Base-by-base conservation (phyloP, 2,329 filamentous ascomycete species). In the Periconia sp. region DNA sequence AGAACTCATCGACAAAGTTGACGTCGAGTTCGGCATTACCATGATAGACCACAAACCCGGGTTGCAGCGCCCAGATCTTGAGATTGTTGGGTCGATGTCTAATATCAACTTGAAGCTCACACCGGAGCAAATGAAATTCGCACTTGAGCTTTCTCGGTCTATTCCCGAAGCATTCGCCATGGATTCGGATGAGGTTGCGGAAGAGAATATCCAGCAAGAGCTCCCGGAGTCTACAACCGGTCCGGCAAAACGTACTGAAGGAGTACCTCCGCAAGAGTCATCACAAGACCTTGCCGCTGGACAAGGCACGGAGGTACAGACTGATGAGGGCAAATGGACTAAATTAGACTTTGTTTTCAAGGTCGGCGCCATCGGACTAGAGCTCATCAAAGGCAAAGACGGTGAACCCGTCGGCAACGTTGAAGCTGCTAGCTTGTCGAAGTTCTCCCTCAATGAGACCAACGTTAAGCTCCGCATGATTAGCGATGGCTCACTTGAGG, bases 1-100 rank as follows among this genome's bases (percentile, higher is more conserved):
- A 6, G 90, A 99, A 66, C 87, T 99, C 76, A 96, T 99, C 56
- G 92, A 99, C 61, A 91, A 96, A 57, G 91, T 99, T 10, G 94
- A 99, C 65, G 76, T 99, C 17, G 89, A 88, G 34, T 96, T 99
- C 73, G 89, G 88, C 48, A 86, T 99, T 52, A 95, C 88, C 2
- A 92, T 96, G 69, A 83, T 92, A 1, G 92, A 97, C 64, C 94
- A 99, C 65, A 85, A 83, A 56, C 70, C 82, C 22, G 88, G 87
- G 11, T 77, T 81, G 39, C 86, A 94, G 61, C 82, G 92, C 26
- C 94, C 94, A 0, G 92, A 99, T 61, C 86, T 91, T 36, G 92
- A 97, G 71, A 85, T 99, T 15, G 86, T 94, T 66, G 92, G 92
- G 3, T 86, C 82, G 34, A 90, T 99, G 85, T 96, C 92, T 5